Base-by-base conservation (phyloP, 1,284 basidiomycete genomes). In the Cryptococcus floricola region DNA sequence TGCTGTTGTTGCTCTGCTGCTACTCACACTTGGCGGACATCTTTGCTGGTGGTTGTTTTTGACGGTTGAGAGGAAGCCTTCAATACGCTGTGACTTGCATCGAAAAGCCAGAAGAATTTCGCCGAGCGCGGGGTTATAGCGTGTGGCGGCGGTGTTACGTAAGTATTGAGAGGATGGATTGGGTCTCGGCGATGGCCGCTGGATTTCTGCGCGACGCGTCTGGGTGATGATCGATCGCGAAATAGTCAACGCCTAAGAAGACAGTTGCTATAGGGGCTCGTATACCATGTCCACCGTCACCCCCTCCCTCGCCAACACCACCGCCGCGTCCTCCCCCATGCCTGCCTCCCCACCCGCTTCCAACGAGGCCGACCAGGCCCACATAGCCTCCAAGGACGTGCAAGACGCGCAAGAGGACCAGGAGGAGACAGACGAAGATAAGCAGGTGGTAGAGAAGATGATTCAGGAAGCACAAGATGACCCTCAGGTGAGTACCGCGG, bases 11-110 rank as follows among this genome's bases (percentile, higher is more conserved):
- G n/a, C 25, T 16, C 2, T 23, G 12, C 14, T n/a, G n/a, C 28
- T 34, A 64, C 70, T 67, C 57, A 72, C 70, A 62, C 58, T 72
- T 72, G 57, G 67, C 67, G 62, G 70, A 72, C 70, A 72, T 70
- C 42, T 59, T 63, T 52, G 51, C 41, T 56, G 34, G 50, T 53
- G 49, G 45, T 44, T 52, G 53, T 50, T 52, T 57, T 60, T 56
- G 52, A 54, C 44, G 59, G 52, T 49, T 53, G 45, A 58, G 56
- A 44, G 44, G 52, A 50, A 38, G 39, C 42, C n/a, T 41, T 48
- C 13, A 25, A 53, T 34, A 46, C 23, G 23, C 23, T 23, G 23
- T 27, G 16, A 12, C 16, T 13, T 19, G 47, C n/a, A 38, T n/a
- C 38, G 13, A 41, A 48, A 48, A 51, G 39, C 38, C 37, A 42